Percentiles rank a stretch among this genome's conserved stretches.
phyloP scores from a whole-genome alignment of 108 stramenopile genomes.

The Discostella stelligeroides region DNA sequence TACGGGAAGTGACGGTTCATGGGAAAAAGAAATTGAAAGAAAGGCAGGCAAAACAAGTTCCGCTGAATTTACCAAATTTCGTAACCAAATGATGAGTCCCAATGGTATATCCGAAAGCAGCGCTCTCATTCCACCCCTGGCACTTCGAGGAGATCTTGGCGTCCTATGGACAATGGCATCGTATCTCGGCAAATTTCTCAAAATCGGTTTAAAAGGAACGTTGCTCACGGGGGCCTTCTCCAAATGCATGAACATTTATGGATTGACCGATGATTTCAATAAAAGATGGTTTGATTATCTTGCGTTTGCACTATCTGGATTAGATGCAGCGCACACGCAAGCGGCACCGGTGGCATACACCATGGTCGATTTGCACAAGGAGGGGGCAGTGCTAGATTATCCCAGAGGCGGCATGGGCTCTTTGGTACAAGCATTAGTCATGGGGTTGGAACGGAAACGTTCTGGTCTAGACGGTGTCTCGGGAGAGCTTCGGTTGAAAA shows the following conservation, averaged over 20 bases:
- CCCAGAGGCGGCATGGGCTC: conserved; percentile 86
- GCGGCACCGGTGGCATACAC: conserved; percentile 92
- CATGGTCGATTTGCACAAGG: conserved; percentile 81
- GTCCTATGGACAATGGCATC: conserved; percentile 45
- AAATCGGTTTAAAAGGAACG: conserved; percentile 64
- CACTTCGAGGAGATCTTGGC: conserved; percentile 62
- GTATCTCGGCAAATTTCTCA: conserved; percentile 64
- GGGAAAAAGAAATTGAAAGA: conserved; percentile 61
- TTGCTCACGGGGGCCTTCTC: conserved; percentile 73
- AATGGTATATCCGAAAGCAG: conserved; percentile 63
- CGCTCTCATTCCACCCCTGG: conserved; percentile 77
- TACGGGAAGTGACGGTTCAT: conserved; percentile 55
- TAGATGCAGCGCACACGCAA: conserved; percentile 85
- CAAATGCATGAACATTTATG: conserved; percentile 57
- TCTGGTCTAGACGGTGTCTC: conserved; percentile 34
- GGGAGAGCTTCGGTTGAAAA: conserved; percentile 56
- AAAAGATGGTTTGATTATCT: conserved; percentile 82
- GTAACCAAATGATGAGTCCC: conserved; percentile 41
- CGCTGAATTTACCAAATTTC: conserved; percentile 58
- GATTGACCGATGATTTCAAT: conserved; percentile 55
- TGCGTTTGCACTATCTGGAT: conserved; percentile 84
- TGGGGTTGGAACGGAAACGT: conserved; percentile 61
- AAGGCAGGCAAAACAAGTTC: conserved; percentile 56
- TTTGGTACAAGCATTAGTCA: conserved; percentile 78
- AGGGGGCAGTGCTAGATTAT: conserved; percentile 81